phyloP scores from a whole-genome alignment of 139 green algal species.

The Yamagishiella unicocca region DNA sequence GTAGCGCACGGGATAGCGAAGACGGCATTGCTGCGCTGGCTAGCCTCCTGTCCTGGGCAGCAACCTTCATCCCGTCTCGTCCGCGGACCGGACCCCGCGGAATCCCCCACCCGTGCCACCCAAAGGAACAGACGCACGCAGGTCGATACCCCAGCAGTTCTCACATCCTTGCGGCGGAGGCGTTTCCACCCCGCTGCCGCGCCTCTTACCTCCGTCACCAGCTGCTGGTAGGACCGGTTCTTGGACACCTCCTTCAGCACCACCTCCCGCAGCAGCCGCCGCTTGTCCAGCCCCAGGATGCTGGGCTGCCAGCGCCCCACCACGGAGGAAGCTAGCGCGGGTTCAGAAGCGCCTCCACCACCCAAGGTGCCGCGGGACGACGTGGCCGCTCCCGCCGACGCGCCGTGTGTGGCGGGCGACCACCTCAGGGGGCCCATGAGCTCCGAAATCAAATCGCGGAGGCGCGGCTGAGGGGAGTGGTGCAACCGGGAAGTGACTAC shows the following conservation, averaged over 20 bases:
- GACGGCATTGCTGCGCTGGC: no score
- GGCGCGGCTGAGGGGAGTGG: slow-evolving; percentile 49
- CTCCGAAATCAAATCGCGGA: slow-evolving; percentile 71
- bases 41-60: no score
- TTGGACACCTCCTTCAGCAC: slow-evolving; percentile 60
- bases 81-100: no score
- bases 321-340: slow-evolving; percentile 4
- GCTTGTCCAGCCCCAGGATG: slow-evolving; percentile 74
- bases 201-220: slow-evolving; percentile 40
- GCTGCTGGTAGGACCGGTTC: slow-evolving; percentile 39
- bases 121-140: no score
- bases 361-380: neutral
- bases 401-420: neutral
- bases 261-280: slow-evolving; percentile 67
- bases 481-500: no score
- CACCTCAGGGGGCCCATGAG: slow-evolving; percentile 69
- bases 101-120: no score
- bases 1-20: no score
- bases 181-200: neutral
- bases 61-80: no score
- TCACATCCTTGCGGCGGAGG: no score
- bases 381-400: neutral
- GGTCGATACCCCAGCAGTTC: no score
- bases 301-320: slow-evolving; percentile 57
- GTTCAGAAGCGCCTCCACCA: neutral